A percentile compares a stretch with the other conserved stretches of the same genome.
phyloP scores from a whole-genome alignment of 768 basidiomycete species.

The Multifurca ochricompacta region DNA sequence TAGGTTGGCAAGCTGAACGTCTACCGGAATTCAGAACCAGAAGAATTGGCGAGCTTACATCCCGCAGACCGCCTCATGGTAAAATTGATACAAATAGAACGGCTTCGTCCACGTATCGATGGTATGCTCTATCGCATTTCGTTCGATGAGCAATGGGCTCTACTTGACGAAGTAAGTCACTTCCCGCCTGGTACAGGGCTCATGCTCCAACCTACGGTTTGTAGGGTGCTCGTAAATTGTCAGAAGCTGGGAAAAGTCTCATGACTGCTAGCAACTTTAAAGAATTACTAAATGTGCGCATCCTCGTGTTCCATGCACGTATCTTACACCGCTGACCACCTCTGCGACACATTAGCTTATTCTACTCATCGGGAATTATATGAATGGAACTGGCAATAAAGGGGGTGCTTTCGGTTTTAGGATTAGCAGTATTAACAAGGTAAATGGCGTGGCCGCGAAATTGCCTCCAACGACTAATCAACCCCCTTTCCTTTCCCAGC shows the following conservation, averaged over 20 bases:
- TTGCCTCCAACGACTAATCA: background rate
- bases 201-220: constrained; percentile 2
- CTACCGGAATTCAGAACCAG: constrained; percentile 78
- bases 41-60: constrained; percentile 84
- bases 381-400: constrained; percentile 94
- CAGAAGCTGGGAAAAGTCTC: constrained; percentile 72
- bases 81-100: constrained; percentile 89
- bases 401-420: constrained; percentile 97
- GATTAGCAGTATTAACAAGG: constrained; percentile 96
- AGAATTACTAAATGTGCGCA: constrained; percentile 71
- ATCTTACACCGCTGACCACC: constrained; percentile 16
- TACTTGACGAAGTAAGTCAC: constrained; percentile 68
- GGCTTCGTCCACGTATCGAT: constrained; percentile 79
- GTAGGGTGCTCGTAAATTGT: constrained; percentile 74
- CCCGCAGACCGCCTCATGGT: constrained; percentile 96
- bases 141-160: constrained; percentile 77
- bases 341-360: constrained; percentile 50
- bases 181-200: constrained; percentile 6
- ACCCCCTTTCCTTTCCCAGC: constrained; percentile 35
- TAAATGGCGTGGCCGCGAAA: constrained; percentile 24
- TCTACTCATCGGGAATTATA: constrained; percentile 92
- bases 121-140: constrained; percentile 91
- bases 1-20: constrained; percentile 86
- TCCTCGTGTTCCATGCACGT: background rate
- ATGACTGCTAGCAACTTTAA: constrained; percentile 83